These are phyloP conservation scores for Claviceps sp. DNA, from an alignment of 2,329 filamentous ascomycete species.

Conservation along the genomic window DNA sequence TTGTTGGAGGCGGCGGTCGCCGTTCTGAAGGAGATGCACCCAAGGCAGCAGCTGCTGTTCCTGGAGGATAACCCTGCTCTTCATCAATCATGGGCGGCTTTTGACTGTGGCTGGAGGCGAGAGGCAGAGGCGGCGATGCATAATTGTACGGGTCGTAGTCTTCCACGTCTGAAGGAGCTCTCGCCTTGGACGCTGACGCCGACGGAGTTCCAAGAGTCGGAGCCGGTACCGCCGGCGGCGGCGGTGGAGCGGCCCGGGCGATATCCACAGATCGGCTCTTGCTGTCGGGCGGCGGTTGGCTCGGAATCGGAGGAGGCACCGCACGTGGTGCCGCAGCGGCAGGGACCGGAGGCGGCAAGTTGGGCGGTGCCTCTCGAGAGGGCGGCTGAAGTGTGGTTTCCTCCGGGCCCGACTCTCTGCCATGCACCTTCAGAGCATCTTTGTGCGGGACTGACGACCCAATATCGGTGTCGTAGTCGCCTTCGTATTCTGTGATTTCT, in stretches of 20 bases:
- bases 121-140: constrained; percentile 18
- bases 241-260: constrained; percentile 57
- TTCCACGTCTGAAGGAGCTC: constrained; percentile 34
- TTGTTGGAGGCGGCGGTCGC: constrained; percentile 29
- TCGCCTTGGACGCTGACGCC: background rate
- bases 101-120: constrained; percentile 17
- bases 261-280: constrained; percentile 54
- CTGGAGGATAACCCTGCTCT: constrained; percentile 27
- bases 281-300: constrained; percentile 39
- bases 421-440: constrained; percentile 76
- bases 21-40: constrained; percentile 25
- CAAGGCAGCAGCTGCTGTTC: constrained; percentile 29
- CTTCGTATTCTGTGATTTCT: constrained; percentile 87
- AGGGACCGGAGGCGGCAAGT: constrained; percentile 43
- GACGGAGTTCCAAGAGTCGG: constrained; percentile 10
- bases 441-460: constrained; percentile 88
- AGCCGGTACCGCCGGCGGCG: constrained; percentile 24
- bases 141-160: constrained; percentile 60
- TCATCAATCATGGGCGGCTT: constrained; percentile 31
- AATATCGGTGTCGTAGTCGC: constrained; percentile 96
- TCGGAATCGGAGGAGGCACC: constrained; percentile 52
- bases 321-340: constrained; percentile 40
- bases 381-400: constrained; percentile 51
- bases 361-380: constrained; percentile 28
- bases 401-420: constrained; percentile 63